phyloP scores from a whole-genome alignment of 1,139 yeast species.

The Chernovozyma aurita region DNA sequence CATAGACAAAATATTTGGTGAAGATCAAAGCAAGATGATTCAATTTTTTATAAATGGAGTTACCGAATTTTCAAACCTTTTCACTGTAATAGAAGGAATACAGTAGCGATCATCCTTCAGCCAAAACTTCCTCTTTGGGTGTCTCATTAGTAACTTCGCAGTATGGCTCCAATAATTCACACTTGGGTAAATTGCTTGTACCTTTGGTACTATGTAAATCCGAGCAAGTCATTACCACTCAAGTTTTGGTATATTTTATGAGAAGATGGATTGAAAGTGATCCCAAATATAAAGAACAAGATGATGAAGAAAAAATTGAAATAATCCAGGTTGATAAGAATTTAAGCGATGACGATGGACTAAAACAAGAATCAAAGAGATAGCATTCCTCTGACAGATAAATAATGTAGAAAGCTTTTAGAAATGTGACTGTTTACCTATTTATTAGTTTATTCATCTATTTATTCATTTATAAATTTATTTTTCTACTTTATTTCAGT shows the following conservation, averaged over 20 bases:
- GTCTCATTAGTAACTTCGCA: constrained; percentile 78
- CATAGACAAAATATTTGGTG: constrained; percentile 37
- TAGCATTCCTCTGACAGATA: too few relatives aligned
- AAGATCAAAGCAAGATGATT: constrained; percentile 41
- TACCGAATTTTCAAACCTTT: constrained; percentile 56
- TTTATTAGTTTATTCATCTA: too few relatives aligned
- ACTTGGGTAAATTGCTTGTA: constrained; percentile 68
- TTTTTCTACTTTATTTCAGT: too few relatives aligned
- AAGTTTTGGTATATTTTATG: constrained; percentile 60
- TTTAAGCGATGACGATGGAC: too few relatives aligned
- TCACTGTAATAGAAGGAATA: constrained; percentile 64
- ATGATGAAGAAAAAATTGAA: not conserved
- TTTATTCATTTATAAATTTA: too few relatives aligned
- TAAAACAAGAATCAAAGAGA: too few relatives aligned
- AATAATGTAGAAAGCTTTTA: too few relatives aligned
- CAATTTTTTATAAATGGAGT: constrained; percentile 35
- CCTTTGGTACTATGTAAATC: constrained; percentile 84
- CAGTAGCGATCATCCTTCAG: constrained; percentile 78
- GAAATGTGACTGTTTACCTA: too few relatives aligned
- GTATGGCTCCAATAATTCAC: constrained; percentile 58
- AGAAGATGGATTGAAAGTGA: constrained; percentile 56
- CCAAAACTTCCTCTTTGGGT: constrained; percentile 89
- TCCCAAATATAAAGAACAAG: constrained; percentile 11
- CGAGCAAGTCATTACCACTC: constrained; percentile 79
- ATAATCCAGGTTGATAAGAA: too few relatives aligned